Percentiles rank a stretch among this genome's conserved stretches.
phyloP scores from a whole-genome alignment of 2,329 filamentous ascomycete genomes.

The Domatiomyces globalis region DNA sequence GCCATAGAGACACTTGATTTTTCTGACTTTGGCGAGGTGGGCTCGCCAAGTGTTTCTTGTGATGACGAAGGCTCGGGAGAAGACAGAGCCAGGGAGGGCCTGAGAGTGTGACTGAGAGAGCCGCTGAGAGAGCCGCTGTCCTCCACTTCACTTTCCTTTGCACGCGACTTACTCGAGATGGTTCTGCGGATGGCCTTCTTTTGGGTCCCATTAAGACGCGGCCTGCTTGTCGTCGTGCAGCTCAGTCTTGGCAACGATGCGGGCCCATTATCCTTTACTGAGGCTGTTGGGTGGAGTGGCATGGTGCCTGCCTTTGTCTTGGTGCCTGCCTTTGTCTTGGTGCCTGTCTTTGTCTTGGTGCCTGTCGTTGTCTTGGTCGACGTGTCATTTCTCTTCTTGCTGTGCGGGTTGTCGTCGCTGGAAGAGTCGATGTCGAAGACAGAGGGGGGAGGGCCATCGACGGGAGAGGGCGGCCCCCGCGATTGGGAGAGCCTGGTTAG shows the following conservation, averaged over 20 bases:
- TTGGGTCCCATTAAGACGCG: neutral
- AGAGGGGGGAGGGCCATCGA: neutral
- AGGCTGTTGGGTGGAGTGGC: neutral
- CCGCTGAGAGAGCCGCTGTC: neutral
- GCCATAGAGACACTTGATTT: conserved; percentile 1
- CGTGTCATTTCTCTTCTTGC: conserved; percentile 8
- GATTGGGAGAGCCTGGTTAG: neutral
- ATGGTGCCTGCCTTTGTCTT: neutral
- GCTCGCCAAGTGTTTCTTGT: neutral
- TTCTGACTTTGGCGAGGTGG: neutral
- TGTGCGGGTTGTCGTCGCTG: conserved; percentile 11
- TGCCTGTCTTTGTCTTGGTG: neutral
- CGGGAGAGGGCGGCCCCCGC: neutral
- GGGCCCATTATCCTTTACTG: neutral
- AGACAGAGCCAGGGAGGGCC: neutral
- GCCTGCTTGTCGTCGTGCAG: neutral
- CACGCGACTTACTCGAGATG: neutral
- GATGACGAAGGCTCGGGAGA: neutral
- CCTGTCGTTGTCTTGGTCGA: neutral
- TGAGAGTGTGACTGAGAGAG: neutral
- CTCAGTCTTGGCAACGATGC: neutral
- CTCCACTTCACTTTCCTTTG: neutral
- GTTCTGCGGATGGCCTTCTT: neutral
- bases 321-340: neutral
- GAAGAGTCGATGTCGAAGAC: conserved; percentile 18